These are phyloP conservation scores for Boletellus emodensis DNA, from an alignment of 768 basidiomycete genomes.

Conservation along the genomic window DNA sequence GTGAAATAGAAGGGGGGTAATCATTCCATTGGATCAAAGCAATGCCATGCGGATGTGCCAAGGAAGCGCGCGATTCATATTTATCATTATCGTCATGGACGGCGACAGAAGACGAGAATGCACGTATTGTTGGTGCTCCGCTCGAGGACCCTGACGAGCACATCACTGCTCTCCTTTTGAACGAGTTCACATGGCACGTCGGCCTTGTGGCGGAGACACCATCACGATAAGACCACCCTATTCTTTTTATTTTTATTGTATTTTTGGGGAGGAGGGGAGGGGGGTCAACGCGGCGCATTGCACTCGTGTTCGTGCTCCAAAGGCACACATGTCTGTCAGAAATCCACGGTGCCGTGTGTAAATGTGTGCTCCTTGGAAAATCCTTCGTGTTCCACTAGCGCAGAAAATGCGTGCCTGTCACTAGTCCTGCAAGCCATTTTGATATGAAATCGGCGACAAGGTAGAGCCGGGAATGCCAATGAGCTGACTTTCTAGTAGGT, in stretches of 20 bases:
- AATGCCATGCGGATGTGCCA: neutral
- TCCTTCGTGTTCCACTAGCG: too few relatives aligned
- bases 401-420: too few relatives aligned
- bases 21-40: constrained; percentile 1
- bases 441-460: neutral
- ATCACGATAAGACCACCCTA: constrained; percentile 2
- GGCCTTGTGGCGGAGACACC: constrained; percentile 14
- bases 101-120: neutral
- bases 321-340: neutral
- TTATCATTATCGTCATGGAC: neutral
- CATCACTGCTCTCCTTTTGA: neutral
- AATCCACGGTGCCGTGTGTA: neutral
- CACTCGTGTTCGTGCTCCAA: neutral
- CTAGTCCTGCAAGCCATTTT: too few relatives aligned
- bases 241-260: neutral
- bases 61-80: constrained; percentile 5
- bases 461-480: too few relatives aligned
- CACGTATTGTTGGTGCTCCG: neutral
- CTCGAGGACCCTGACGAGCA: constrained; percentile 12
- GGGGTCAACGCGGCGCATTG: neutral
- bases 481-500: too few relatives aligned
- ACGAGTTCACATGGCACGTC: constrained; percentile 9
- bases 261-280: neutral
- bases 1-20: neutral
- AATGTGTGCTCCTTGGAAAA: neutral